Evolutionary conservation across 83 land plant genomes (phyloP).

Genomic region (Thuja plicata): DNA sequence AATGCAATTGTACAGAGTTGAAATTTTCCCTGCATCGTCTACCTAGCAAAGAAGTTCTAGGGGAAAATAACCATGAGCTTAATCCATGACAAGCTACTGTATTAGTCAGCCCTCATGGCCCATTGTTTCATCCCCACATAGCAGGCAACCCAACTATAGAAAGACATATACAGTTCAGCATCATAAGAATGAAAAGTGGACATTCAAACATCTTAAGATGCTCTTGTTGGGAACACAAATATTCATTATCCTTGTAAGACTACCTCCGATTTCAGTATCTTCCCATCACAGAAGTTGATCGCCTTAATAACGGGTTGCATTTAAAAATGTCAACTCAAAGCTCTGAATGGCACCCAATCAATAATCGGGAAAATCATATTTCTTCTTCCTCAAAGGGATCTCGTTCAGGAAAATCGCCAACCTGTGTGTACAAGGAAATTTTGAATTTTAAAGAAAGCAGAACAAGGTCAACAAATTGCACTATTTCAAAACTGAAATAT

Average conservation of each 20-base stretch:
- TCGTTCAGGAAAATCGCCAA: constrained; percentile 90
- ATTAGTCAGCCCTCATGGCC: background rate
- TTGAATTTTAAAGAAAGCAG: background rate
- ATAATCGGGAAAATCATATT: constrained; percentile 27
- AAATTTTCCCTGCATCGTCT: background rate
- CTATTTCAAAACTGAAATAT: background rate
- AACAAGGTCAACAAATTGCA: background rate
- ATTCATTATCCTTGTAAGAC: background rate
- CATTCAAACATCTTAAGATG: background rate
- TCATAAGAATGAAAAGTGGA: background rate
- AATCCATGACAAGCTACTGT: background rate
- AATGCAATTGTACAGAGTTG: background rate
- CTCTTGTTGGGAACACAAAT: background rate
- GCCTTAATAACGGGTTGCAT: background rate
- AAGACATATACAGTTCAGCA: background rate
- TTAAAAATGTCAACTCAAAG: background rate
- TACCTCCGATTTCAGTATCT: background rate
- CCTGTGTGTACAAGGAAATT: constrained; percentile 35
- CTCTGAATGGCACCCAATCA: background rate
- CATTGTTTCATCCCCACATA: too few species aligned
- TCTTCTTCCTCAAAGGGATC: constrained; percentile 94
- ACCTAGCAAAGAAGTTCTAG: background rate
- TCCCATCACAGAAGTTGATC: background rate
- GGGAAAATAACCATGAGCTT: background rate
- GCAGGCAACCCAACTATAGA: too few species aligned